Evolutionary conservation across 768 basidiomycete species (phyloP), one percentile per base, ranked within the genome.

Genomic region (Pulveroboletus sp.): DNA sequence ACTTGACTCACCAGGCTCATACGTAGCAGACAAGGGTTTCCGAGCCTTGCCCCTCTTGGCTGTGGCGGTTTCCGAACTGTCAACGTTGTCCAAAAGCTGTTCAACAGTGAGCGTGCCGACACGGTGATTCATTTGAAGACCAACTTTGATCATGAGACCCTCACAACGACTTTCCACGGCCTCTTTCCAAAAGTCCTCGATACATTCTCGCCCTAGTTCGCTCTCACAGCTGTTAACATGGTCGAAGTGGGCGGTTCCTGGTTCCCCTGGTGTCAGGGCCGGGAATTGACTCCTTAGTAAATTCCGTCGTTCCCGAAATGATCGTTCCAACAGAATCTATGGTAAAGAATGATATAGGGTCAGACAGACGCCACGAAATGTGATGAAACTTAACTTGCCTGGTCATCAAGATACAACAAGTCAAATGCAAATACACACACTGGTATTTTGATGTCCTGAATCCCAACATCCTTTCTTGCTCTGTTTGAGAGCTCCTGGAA

Each of bases 121-220:
- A 34, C n/a, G 27, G 32, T 25, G 24, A 19, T 14, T n/a, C 5
- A 9, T 32, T 33, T 20, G 35, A 50, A 35, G 35, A 39, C 73
- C 23, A 36, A 84, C 87, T 69, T 97, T 97, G 60, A 95, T 78
- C 93, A 97, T 94, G 53, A 95, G 72, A n/a, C 94, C 94, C 67
- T 97, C 94, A 47, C 86, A 89, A 46, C 82, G 82, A 61, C 84
- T 84, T 61, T 82, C 80, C 20, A 92, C 76, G 3, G 89, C 85
- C 49, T 74, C 74, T 59, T 80, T 69, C 80, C 91, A 90, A 66
- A 95, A 95, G 6, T 71, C 76, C 63, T 87, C 78, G 7, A 95
- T 75, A 12, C 66, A 74, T n/a, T 76, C 76, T 47, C 77, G 74
- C 13, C 83, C 87, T 36, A 74, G 72, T 32, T 75, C 72, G 58